Evolutionary conservation across 306 rosid species (phyloP).

Genomic region (Oemleria cerasiformis): DNA sequence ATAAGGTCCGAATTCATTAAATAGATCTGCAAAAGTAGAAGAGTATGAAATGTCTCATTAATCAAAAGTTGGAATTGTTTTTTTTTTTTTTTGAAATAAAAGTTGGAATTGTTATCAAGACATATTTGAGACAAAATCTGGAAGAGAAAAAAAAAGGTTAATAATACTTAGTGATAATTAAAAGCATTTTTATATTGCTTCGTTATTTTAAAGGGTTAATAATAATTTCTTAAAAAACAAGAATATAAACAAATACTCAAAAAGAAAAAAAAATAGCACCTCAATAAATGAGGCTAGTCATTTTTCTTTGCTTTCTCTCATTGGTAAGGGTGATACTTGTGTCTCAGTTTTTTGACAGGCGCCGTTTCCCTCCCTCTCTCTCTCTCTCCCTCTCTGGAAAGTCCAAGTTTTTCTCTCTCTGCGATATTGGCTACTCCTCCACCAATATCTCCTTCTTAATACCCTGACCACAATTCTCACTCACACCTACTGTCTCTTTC

Average conservation of each 20-base stretch:
- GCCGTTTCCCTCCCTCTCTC: constrained; percentile 50
- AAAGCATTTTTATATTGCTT: no score
- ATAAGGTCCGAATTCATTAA: no score
- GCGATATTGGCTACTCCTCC: constrained; percentile 30
- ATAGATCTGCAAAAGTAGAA: no score
- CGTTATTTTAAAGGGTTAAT: no score
- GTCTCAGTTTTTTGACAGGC: constrained; percentile 43
- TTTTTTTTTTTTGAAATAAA: no score
- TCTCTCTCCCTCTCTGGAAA: background rate
- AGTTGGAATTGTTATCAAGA: no score
- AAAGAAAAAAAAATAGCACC: background rate
- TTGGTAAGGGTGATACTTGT: constrained; percentile 49
- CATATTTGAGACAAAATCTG: no score
- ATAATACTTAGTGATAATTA: no score
- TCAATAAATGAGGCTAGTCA: constrained; percentile 44
- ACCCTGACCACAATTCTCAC: constrained; percentile 19
- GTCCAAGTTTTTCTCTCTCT: constrained; percentile 41
- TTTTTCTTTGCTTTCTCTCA: constrained; percentile 30
- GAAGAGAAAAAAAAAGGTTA: no score
- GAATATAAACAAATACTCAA: background rate
- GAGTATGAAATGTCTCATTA: no score
- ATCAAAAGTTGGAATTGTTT: no score
- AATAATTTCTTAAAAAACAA: no score
- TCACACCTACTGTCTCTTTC: background rate
- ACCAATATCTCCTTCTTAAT: constrained; percentile 27